A percentile compares a stretch with the other conserved stretches of the same genome.
These are phyloP conservation scores for Camellia oleifera DNA, from an alignment of 179 eudicot genomes.

Conservation along the genomic window DNA sequence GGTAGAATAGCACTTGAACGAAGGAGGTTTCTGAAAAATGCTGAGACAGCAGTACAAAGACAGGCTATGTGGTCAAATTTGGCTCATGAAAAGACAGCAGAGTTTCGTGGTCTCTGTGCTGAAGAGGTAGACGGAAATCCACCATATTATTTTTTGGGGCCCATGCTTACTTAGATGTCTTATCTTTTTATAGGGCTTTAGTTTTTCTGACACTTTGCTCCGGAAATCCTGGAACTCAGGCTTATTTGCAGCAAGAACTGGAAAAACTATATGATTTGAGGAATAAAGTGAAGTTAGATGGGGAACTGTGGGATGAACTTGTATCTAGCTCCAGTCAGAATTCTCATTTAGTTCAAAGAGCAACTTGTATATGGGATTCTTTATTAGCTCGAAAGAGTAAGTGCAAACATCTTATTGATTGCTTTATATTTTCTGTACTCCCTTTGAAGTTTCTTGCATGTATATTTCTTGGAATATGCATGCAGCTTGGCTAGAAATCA, in stretches of 20 bases:
- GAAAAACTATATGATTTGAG: constrained; percentile 90
- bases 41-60: constrained; percentile 88
- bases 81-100: constrained; percentile 99
- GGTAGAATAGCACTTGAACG: constrained; percentile 97
- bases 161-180: neutral
- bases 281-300: constrained; percentile 94
- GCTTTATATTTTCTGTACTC: neutral
- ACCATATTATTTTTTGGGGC: neutral
- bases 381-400: constrained; percentile 83
- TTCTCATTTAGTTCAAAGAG: constrained; percentile 95
- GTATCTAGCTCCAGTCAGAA: constrained; percentile 92
- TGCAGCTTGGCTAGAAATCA: neutral
- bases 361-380: constrained; percentile 95
- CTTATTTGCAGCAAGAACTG: constrained; percentile 96
- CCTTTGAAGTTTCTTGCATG: neutral
- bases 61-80: constrained; percentile 94
- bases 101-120: constrained; percentile 96
- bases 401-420: constrained; percentile 22
- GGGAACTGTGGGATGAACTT: constrained; percentile 96
- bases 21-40: constrained; percentile 76
- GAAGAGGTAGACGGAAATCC: constrained; percentile 69
- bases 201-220: neutral
- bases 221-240: constrained; percentile 42
- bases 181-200: neutral
- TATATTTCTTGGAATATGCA: neutral